A percentile compares a stretch with the other conserved stretches of the same genome.
Evolutionary conservation across 2,329 filamentous ascomycete genomes (phyloP).

Genomic region (Fusarium burgessii): DNA sequence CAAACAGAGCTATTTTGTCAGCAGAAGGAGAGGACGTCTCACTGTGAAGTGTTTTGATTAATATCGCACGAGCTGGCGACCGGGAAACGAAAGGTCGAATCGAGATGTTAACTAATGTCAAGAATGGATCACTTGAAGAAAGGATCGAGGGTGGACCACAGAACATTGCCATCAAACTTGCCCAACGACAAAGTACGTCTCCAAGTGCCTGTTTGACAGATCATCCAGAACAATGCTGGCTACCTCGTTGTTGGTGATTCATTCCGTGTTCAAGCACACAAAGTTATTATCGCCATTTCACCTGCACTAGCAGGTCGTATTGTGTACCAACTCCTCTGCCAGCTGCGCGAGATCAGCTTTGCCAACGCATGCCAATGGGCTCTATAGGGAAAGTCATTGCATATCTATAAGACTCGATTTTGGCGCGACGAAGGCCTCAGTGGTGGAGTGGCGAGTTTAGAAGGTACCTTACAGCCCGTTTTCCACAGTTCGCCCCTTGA

Average conservation of each 20-base stretch:
- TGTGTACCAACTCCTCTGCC: not conserved
- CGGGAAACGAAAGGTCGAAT: not conserved
- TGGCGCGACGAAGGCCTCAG: not conserved
- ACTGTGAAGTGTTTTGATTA: not conserved
- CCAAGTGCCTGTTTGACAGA: not conserved
- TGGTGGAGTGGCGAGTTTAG: not conserved
- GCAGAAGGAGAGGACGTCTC: not conserved
- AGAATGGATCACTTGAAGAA: not conserved
- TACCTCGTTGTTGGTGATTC: accelerated
- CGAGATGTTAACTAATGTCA: not conserved
- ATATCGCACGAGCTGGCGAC: too few species aligned
- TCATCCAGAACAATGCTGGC: not conserved
- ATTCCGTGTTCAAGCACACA: not conserved
- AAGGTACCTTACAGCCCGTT: not conserved
- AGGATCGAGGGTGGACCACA: not conserved
- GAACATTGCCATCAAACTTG: not conserved
- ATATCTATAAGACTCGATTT: not conserved
- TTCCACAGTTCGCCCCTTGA: not conserved
- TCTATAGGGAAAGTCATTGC: not conserved
- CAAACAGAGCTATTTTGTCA: not conserved
- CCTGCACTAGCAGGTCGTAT: accelerated
- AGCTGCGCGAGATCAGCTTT: accelerated
- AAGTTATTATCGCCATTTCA: not conserved
- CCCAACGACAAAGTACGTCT: not conserved
- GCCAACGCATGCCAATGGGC: not conserved